phyloP scores from a whole-genome alignment of 1,284 basidiomycete species.

The Porogramme epimiltina region DNA sequence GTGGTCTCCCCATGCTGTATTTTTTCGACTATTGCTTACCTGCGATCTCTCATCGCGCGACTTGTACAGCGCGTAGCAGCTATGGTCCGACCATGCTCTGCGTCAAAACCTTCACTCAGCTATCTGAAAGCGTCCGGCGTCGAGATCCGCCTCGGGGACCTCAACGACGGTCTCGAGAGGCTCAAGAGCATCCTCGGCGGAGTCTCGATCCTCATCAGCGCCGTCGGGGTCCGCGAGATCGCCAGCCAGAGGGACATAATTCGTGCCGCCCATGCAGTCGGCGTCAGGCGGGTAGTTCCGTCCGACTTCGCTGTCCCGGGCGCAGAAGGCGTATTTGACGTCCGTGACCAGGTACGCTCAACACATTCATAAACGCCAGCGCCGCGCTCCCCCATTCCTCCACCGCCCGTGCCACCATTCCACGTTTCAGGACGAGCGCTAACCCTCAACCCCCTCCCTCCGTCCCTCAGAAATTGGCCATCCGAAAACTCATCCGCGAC shows the following conservation, averaged over 20 bases:
- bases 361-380: too few relatives aligned
- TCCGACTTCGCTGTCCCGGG: constrained; percentile 22
- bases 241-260: constrained; percentile 13
- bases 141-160: constrained; percentile 16
- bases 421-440: background rate
- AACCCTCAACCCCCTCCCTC: background rate
- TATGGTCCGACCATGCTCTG: constrained; percentile 9
- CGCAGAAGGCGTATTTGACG: constrained; percentile 8
- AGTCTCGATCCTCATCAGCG: constrained; percentile 16
- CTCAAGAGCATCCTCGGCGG: constrained; percentile 13
- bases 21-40: background rate
- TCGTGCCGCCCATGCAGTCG: constrained; percentile 9
- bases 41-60: background rate
- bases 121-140: constrained; percentile 5
- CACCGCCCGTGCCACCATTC: background rate
- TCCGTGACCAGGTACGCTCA: constrained; percentile 20
- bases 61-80: constrained; percentile 9
- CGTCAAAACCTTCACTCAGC: constrained; percentile 6
- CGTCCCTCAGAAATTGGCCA: constrained; percentile 22
- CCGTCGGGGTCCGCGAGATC: background rate
- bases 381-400: too few relatives aligned
- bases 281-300: constrained; percentile 20
- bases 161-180: constrained; percentile 7
- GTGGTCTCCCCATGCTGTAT: background rate
- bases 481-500: constrained; percentile 16